Evolutionary conservation across 805 yeast genomes (phyloP).

Genomic region (Zygosaccharomyces pseudorouxii): DNA sequence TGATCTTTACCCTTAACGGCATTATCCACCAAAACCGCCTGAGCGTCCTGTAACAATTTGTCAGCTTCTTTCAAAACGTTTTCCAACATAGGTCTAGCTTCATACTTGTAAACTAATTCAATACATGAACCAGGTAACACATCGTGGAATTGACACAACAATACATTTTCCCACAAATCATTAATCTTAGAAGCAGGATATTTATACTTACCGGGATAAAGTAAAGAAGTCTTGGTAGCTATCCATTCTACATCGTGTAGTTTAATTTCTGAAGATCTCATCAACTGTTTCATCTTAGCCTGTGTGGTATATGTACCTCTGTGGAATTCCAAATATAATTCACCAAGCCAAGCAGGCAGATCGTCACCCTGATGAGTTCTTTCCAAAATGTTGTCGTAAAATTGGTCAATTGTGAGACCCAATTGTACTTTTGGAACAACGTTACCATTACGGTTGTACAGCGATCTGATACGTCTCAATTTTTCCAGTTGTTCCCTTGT

Average conservation of each 20-base stretch:
- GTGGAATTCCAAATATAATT: constrained; percentile 89
- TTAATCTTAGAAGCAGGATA: constrained; percentile 72
- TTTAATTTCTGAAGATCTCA: constrained; percentile 70
- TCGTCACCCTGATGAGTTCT: constrained; percentile 59
- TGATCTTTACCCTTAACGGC: constrained; percentile 3
- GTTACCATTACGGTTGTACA: constrained; percentile 71
- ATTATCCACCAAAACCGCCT: constrained; percentile 39
- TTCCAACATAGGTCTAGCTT: constrained; percentile 73
- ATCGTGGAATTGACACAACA: constrained; percentile 93
- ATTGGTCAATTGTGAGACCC: constrained; percentile 71
- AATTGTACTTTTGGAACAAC: constrained; percentile 72
- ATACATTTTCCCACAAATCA: constrained; percentile 79
- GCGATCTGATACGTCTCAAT: constrained; percentile 84
- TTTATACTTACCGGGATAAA: constrained; percentile 44
- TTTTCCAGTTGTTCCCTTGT: constrained; percentile 90
- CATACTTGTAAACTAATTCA: constrained; percentile 85
- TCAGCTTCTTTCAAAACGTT: constrained; percentile 51
- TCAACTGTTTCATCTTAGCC: constrained; percentile 74
- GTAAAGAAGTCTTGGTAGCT: constrained; percentile 67
- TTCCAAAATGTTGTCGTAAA: constrained; percentile 60
- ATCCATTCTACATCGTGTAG: constrained; percentile 82
- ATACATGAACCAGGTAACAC: constrained; percentile 97
- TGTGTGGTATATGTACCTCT: constrained; percentile 97
- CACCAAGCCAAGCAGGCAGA: constrained; percentile 90
- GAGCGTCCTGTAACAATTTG: constrained; percentile 48